Evolutionary conservation across 768 basidiomycete genomes (phyloP).

Genomic region (Cystofilobasidium capitatum): DNA sequence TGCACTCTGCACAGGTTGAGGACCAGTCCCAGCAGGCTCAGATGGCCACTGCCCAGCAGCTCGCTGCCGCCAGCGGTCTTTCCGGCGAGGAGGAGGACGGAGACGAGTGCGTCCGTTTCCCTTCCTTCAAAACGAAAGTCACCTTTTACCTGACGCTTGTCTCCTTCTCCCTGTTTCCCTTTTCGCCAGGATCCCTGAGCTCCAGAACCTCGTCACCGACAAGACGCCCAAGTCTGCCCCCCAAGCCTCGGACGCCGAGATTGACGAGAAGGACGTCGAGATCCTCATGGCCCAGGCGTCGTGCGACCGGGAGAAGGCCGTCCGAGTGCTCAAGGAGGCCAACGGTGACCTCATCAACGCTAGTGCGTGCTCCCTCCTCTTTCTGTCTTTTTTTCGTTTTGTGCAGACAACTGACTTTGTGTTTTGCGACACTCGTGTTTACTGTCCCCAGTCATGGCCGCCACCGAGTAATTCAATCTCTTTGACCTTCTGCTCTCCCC

Average conservation of each 20-base stretch:
- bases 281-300: constrained; percentile 63
- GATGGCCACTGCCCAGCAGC: constrained; percentile 67
- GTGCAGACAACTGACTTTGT: not conserved
- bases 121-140: not conserved
- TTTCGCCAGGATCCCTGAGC: constrained; percentile 33
- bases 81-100: constrained; percentile 54
- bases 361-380: constrained; percentile 51
- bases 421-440: not conserved
- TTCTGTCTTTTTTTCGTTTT: not conserved
- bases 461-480: constrained; percentile 68
- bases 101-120: constrained; percentile 42
- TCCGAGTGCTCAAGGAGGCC: constrained; percentile 77
- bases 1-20: constrained; percentile 52
- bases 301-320: constrained; percentile 66
- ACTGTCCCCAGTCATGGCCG: constrained; percentile 65
- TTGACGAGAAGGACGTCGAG: constrained; percentile 90
- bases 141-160: not conserved
- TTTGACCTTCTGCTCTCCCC: too few relatives aligned
- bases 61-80: constrained; percentile 46
- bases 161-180: not conserved
- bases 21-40: constrained; percentile 57
- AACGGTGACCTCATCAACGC: constrained; percentile 94
- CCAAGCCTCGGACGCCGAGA: constrained; percentile 29
- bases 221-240: constrained; percentile 24
- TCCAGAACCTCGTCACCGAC: constrained; percentile 30